Evolutionary conservation across 805 yeast genomes (phyloP).

Genomic region (Ogataea naganishii): DNA sequence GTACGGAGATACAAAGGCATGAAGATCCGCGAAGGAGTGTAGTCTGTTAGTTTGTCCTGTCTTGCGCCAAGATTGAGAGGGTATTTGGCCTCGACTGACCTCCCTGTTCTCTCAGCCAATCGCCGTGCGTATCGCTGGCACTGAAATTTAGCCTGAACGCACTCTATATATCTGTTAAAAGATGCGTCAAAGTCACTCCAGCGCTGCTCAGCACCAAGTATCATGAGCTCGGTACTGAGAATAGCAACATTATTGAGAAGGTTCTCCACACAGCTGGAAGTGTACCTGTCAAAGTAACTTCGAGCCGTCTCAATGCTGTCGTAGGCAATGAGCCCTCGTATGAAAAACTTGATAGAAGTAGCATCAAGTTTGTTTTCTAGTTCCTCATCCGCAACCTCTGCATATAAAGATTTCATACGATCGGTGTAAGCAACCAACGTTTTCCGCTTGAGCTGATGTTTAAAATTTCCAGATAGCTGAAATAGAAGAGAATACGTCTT

Average conservation of each 20-base stretch:
- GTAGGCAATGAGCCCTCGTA: slow-evolving; percentile 11
- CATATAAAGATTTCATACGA: no score
- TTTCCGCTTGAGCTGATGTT: no score
- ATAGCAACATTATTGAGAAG: slow-evolving; percentile 19
- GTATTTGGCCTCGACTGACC: no score
- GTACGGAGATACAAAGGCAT: slow-evolving; percentile 17
- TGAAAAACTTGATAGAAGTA: slow-evolving; percentile 13
- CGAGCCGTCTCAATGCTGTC: slow-evolving; percentile 16
- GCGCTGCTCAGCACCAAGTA: slow-evolving; percentile 21
- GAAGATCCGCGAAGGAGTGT: slow-evolving; percentile 4
- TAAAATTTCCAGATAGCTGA: no score
- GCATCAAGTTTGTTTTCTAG: slow-evolving; percentile 18
- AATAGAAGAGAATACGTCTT: slow-evolving; percentile 21
- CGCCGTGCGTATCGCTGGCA: no score
- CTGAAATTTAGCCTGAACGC: slow-evolving; percentile 10
- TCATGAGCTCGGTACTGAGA: slow-evolving; percentile 16
- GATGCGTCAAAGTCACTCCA: slow-evolving; percentile 24
- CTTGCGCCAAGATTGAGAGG: no score
- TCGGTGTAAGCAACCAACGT: no score
- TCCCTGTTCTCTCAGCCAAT: no score
- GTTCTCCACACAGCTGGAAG: slow-evolving; percentile 14
- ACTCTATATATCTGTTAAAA: slow-evolving; percentile 14
- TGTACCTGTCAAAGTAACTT: slow-evolving; percentile 18
- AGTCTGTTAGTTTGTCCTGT: no score
- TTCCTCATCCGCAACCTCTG: no score